Conservation (phyloP, 2,329 filamentous ascomycete species). For the Coccinonectria pachysandricola region DNA sequence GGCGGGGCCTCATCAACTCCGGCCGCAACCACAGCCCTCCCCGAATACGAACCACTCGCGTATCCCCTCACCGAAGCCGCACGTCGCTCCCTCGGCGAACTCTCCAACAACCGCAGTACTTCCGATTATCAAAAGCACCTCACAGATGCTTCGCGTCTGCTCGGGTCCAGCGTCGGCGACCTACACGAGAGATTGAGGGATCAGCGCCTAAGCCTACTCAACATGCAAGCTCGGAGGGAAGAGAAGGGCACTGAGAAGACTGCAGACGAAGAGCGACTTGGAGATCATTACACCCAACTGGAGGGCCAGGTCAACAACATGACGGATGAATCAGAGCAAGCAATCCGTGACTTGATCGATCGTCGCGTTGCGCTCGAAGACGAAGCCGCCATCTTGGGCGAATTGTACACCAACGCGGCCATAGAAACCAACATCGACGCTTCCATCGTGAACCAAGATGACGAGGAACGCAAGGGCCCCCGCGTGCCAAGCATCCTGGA, state of each 20-base stretch:
- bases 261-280: slow-evolving; percentile 27
- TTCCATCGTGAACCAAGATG: slow-evolving; percentile 6
- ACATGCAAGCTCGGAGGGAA: slow-evolving; percentile 24
- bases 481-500: slow-evolving; percentile 18
- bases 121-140: slow-evolving; percentile 37
- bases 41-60: slow-evolving; percentile 38
- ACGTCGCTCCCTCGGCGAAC: slow-evolving; percentile 30
- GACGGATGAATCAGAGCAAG: slow-evolving; percentile 35
- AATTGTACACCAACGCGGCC: slow-evolving; percentile 22
- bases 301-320: slow-evolving; percentile 30
- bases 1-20: slow-evolving; percentile 6
- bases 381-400: slow-evolving; percentile 28
- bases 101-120: slow-evolving; percentile 31
- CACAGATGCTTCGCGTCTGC: slow-evolving; percentile 30
- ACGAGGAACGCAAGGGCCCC: slow-evolving; percentile 16
- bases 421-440: slow-evolving; percentile 15
- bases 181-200: slow-evolving; percentile 37
- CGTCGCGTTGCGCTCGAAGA: slow-evolving; percentile 39
- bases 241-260: slow-evolving; percentile 27
- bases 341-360: slow-evolving; percentile 40
- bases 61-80: slow-evolving; percentile 33
- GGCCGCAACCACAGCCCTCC: slow-evolving; percentile 25
- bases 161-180: slow-evolving; percentile 35
- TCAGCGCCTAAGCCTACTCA: slow-evolving; percentile 25
- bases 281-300: slow-evolving; percentile 29